A percentile compares a stretch with the other conserved stretches of the same genome.
phyloP scores from a whole-genome alignment of 805 yeast genomes.

The Candida chilensis region DNA sequence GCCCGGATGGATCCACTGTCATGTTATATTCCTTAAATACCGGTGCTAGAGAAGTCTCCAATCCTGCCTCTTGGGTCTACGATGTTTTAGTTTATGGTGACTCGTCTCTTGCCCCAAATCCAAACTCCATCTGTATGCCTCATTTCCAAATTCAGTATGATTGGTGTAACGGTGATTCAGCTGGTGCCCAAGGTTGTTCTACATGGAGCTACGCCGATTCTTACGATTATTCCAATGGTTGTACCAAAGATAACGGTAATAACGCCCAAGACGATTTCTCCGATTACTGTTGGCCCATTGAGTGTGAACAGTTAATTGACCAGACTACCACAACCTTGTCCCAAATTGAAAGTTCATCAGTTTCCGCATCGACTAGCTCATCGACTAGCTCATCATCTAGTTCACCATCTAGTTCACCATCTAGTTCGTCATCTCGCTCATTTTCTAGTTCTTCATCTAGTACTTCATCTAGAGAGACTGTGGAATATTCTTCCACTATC shows the following conservation, averaged over 20 bases:
- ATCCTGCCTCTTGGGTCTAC: neutral
- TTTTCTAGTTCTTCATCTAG: too few species aligned
- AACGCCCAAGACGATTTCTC: neutral
- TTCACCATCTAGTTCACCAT: too few species aligned
- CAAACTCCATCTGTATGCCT: neutral
- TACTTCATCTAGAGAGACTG: neutral
- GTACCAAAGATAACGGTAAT: neutral
- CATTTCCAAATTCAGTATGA: constrained; percentile 1
- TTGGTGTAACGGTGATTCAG: neutral
- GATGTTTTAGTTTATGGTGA: constrained; percentile 1
- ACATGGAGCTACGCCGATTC: neutral
- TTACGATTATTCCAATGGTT: constrained; percentile 1
- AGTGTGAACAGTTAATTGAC: too few species aligned
- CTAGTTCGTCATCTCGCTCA: too few species aligned
- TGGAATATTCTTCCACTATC: too few species aligned
- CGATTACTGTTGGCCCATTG: neutral
- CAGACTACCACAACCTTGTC: too few species aligned
- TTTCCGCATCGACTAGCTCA: neutral
- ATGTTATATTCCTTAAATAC: neutral
- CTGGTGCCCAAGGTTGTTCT: neutral
- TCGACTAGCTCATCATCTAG: neutral
- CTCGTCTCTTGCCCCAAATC: neutral
- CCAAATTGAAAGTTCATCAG: too few species aligned
- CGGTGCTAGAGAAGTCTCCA: neutral
- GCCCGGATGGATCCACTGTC: neutral